Evolutionary conservation across 331 rosid species (phyloP).

Genomic region (Ulmus americana): DNA sequence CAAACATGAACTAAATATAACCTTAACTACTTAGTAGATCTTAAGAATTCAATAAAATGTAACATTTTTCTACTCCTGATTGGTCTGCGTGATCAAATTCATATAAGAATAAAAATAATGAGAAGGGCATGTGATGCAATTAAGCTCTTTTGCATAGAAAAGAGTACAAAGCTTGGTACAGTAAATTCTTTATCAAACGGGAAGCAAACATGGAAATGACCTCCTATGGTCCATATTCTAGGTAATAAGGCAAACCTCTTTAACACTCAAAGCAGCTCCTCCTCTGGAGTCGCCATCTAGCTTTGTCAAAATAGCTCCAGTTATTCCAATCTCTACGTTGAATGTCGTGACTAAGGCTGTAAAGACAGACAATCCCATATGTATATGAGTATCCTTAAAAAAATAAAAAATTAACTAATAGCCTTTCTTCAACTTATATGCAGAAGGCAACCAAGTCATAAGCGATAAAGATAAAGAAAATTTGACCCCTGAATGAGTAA

Average conservation of each 20-base stretch:
- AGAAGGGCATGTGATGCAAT: neutral
- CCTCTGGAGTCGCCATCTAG: slow-evolving; percentile 99
- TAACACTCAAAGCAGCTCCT: slow-evolving; percentile 97
- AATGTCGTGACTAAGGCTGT: slow-evolving; percentile 89
- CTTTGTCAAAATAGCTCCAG: slow-evolving; percentile 98
- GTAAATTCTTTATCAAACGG: slow-evolving; percentile 6
- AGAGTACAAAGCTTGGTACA: neutral
- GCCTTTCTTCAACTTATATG: neutral
- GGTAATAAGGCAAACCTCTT: slow-evolving; percentile 61
- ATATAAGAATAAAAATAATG: neutral
- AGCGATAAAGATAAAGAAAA: neutral
- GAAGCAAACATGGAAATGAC: slow-evolving; percentile 14
- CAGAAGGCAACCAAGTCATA: neutral
- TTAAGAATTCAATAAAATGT: neutral
- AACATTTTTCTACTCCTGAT: neutral
- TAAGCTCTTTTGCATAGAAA: neutral
- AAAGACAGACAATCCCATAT: slow-evolving; percentile 1
- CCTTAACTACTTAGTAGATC: neutral
- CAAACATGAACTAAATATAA: neutral
- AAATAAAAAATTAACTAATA: neutral
- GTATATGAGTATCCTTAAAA: neutral
- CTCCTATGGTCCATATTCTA: slow-evolving; percentile 19
- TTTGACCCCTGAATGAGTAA: neutral
- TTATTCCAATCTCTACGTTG: slow-evolving; percentile 94
- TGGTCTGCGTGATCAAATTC: neutral